phyloP scores from a whole-genome alignment of 805 yeast species.

The Saturnispora halmiae region DNA sequence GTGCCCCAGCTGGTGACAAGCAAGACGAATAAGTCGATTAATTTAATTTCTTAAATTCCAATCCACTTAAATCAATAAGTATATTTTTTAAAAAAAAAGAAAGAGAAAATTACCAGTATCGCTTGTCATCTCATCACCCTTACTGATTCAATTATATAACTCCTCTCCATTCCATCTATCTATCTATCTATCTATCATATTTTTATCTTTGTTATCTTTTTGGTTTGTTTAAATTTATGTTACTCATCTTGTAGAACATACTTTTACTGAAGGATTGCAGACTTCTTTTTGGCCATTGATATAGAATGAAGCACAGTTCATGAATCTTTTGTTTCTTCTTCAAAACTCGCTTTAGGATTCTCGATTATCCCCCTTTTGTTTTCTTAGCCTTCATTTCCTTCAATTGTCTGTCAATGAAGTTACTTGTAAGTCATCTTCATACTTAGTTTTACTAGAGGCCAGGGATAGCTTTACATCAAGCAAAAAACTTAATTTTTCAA shows the following conservation, averaged over 20 bases:
- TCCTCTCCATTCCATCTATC: no score
- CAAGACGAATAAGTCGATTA: conserved; percentile 11
- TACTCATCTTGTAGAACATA: background rate
- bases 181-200: background rate
- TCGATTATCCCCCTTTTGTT: no score
- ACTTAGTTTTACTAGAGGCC: no score
- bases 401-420: no score
- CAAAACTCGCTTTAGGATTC: no score
- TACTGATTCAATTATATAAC: background rate
- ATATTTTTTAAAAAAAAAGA: conserved; percentile 1
- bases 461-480: no score
- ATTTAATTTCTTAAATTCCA: conserved; percentile 4
- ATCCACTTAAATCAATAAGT: background rate
- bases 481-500: background rate
- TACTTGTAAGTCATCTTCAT: no score
- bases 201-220: conserved; percentile 1
- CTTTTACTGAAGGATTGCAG: no score
- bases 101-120: background rate
- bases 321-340: no score
- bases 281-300: no score
- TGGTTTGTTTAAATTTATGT: conserved; percentile 6
- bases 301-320: no score
- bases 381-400: no score
- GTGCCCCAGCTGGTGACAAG: conserved; percentile 9
- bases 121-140: background rate